phyloP scores from a whole-genome alignment of 257 asterid species.

The Cynanchum wilfordii region DNA sequence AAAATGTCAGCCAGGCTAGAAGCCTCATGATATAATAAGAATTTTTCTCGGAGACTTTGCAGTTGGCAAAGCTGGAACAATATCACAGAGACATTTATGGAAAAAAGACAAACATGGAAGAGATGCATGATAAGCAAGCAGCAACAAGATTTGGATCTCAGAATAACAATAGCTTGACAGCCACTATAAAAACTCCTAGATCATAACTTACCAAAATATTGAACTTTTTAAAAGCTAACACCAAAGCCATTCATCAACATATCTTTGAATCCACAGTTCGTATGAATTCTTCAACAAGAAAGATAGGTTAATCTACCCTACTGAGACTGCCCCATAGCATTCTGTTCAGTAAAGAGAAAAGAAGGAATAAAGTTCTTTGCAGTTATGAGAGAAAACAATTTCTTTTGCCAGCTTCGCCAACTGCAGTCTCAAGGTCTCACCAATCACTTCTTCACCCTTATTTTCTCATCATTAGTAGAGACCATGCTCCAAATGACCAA shows the following conservation, averaged over 20 bases:
- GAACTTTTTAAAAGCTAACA: not conserved
- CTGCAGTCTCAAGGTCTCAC: too few species aligned
- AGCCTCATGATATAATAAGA: not conserved
- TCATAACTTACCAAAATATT: not conserved
- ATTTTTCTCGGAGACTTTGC: not conserved
- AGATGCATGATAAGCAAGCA: not conserved
- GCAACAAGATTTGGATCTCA: not conserved
- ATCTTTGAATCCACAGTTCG: not conserved
- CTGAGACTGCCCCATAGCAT: not conserved
- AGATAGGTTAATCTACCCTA: not conserved
- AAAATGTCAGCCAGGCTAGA: not conserved
- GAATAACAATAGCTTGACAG: not conserved
- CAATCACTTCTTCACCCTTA: too few species aligned
- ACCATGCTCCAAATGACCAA: too few species aligned
- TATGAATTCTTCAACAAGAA: not conserved
- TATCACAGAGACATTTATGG: not conserved
- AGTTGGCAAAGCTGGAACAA: not conserved
- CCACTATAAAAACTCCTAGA: not conserved
- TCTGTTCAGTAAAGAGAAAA: not conserved
- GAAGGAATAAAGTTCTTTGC: not conserved
- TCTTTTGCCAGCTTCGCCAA: not conserved
- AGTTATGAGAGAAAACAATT: not conserved
- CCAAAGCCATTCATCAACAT: not conserved
- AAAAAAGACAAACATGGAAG: not conserved
- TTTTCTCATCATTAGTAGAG: too few species aligned